Evolutionary conservation across 208 protist genomes (phyloP), one percentile per base, ranked within the genome.

Genomic region (Balamuthia mandrillaris): DNA sequence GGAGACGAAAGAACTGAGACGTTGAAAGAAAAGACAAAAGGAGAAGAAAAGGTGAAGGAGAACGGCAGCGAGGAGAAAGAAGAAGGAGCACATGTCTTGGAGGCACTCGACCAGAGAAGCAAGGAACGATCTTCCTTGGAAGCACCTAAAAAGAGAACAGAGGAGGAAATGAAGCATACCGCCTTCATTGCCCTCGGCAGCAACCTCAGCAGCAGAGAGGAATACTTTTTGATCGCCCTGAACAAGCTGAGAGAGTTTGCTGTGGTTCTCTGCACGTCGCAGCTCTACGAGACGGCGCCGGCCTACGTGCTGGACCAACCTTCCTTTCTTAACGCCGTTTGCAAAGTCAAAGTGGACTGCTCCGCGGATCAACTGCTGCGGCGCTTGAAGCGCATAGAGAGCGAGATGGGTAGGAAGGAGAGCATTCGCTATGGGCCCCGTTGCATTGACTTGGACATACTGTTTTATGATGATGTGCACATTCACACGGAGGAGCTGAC

Each of bases 401-500:
- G 49, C 1, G 12, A 68, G 29, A 51, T 78, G 37, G 33, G 72
- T 79, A n/a, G 74, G 65, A 68, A 84, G n/a, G 65, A 18, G 14
- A 39, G 66, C 52, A 72, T 72, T 24, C 56, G 77, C 10, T 84
- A 87, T 63, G 88, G 68, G 5, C 84, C 88, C 41, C 33, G 88
- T 9, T 42, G 54, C 37, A 88, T 90, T 18, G 88, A 90, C 61
- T 31, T 90, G 0, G 88, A 90, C 63, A 88, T 90, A 7, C 41
- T 90, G 1, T 86, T 87, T 18, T 90, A 86, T 27, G 85, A 87
- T 61, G 37, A 39, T 2, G 66, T 72, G 5, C 65, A 79, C 45
- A 60, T 79, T n/a, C 70, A 79, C 33, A 49, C 52, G 29, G 70
- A 79, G 42, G 52, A 42, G 0, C 70, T 79, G 29, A 58, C 58